Base-by-base conservation (phyloP, 169 alveolate species). In the Eimeria sp. region DNA sequence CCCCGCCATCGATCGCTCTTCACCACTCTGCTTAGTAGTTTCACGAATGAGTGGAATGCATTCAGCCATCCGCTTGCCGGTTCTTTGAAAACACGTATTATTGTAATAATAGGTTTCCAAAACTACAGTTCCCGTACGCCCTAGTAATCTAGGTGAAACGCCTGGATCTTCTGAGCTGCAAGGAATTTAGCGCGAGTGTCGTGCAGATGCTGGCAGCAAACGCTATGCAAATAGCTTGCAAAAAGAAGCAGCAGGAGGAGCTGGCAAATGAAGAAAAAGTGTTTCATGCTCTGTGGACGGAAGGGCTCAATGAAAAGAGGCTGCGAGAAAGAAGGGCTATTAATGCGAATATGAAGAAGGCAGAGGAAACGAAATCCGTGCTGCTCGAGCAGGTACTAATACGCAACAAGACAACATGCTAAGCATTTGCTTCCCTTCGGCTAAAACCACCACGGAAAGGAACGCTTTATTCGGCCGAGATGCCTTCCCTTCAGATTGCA, bases 271-370 rank as follows among this genome's bases (percentile, higher is more conserved):
- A 87, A n/a, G 94, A 62, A 30, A 54, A 62, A 14, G 94, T 87
- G 83, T 64, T 87, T 71, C 78, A 87, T 54, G 94, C 94, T 11
- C 62, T 87, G 8, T 64, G 94, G 94, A 87, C 94, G n/a, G 94
- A 87, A 87, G 52, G 37, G n/a, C 83, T 87, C 10, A 87, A 87
- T 52, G 83, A 62, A 87, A 87, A 87, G 52, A 40, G 80, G 72
- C 52, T 87, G 56, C 82, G 94, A 6, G 94, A 87, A 64, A 87
- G 82, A 52, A 64, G 62, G 62, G 94, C 64, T 8, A 66, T 87
- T 54, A 40, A 4, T 16, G 64, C 83, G 13, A 87, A 30, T 64
- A 20, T 27, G 46, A 87, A 64, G 33, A 64, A 66, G 56, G 37
- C 78, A 16, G 49, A 87, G 20, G 56, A 87, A 66, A 33, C 76